Conservation (phyloP, 129 eudicot genomes). For the Kitagawia praeruptora region DNA sequence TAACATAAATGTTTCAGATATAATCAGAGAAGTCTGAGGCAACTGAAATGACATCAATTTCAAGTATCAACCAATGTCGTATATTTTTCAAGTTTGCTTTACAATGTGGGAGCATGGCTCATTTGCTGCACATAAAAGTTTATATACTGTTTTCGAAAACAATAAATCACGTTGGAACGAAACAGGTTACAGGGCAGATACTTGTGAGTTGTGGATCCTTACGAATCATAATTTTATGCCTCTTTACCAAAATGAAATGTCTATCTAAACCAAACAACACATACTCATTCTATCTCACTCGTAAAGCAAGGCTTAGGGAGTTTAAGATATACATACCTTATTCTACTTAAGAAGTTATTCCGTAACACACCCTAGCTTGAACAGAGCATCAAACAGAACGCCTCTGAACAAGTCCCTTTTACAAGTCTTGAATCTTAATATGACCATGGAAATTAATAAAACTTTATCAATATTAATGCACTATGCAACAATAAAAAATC, state of each 20-base stretch:
- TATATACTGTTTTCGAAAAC: not conserved
- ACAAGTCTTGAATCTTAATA: not conserved
- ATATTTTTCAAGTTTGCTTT: not conserved
- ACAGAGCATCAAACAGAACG: not conserved
- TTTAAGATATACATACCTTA: too few species aligned
- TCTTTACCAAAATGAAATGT: not conserved
- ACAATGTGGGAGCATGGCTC: not conserved
- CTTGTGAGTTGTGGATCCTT: not conserved
- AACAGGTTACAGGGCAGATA: not conserved
- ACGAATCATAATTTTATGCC: not conserved
- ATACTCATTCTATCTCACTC: not conserved
- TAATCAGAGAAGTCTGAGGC: not conserved
- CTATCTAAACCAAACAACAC: not conserved
- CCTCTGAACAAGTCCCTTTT: not conserved
- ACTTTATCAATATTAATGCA: not conserved
- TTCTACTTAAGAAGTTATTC: not conserved
- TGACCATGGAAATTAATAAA: not conserved
- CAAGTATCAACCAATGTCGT: too few species aligned
- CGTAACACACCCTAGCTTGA: not conserved
- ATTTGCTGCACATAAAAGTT: not conserved
- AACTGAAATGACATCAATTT: not conserved
- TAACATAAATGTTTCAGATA: not conserved
- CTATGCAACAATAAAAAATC: not conserved
- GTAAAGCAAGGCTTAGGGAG: not conserved
- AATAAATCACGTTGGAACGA: not conserved